These are phyloP conservation scores for Neodidymelliopsis sp. DNA, from an alignment of 2,329 filamentous ascomycete genomes.

Conservation along the genomic window DNA sequence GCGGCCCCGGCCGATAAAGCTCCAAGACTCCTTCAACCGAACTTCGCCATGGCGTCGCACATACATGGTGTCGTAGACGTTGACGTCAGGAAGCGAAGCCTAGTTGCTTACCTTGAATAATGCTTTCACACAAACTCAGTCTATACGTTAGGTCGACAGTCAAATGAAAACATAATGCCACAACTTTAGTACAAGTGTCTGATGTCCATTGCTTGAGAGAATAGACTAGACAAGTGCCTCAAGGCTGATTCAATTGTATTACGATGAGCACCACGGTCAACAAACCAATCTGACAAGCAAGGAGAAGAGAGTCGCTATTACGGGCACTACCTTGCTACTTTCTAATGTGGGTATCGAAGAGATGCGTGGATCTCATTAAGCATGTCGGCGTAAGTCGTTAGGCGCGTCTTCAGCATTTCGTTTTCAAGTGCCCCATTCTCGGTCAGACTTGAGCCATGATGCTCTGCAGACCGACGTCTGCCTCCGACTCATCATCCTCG, in stretches of 20 bases:
- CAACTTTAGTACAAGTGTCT: too few relatives aligned
- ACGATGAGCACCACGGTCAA: too few relatives aligned
- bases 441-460: constrained; percentile 41
- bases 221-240: too few relatives aligned
- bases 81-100: too few relatives aligned
- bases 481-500: constrained; percentile 12
- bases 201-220: neutral
- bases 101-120: too few relatives aligned
- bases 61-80: too few relatives aligned
- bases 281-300: too few relatives aligned
- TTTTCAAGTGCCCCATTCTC: neutral
- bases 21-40: neutral
- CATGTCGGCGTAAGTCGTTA: constrained; percentile 9
- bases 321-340: neutral
- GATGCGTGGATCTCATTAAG: constrained; percentile 1
- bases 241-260: too few relatives aligned
- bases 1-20: constrained; percentile 13
- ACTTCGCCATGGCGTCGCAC: neutral
- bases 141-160: neutral
- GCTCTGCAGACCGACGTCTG: constrained; percentile 22
- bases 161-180: too few relatives aligned
- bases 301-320: too few relatives aligned
- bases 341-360: constrained; percentile 4
- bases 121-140: neutral
- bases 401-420: neutral